Conservation (phyloP, 768 basidiomycete species). For the Pleurotus pulmonarius region DNA sequence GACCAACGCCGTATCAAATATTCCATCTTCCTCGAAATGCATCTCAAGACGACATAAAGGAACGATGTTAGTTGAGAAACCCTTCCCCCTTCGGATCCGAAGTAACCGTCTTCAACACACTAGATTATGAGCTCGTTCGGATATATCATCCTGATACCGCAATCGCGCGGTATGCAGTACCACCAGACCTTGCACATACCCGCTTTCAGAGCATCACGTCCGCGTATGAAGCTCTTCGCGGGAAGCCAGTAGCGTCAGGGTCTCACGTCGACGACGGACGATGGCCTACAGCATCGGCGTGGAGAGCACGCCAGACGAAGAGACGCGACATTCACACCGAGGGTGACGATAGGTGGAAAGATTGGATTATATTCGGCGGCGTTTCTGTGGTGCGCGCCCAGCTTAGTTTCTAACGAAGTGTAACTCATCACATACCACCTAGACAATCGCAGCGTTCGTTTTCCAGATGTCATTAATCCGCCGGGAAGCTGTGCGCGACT, state of each 20-base stretch:
- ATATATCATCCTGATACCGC: slow-evolving; percentile 69
- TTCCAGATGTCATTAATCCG: background rate
- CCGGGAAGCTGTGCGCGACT: background rate
- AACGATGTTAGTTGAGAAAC: slow-evolving; percentile 49
- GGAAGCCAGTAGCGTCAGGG: slow-evolving; percentile 22
- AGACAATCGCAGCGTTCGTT: background rate
- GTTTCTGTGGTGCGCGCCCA: slow-evolving; percentile 41
- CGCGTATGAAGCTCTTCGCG: slow-evolving; percentile 59
- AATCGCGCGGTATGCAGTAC: slow-evolving; percentile 28
- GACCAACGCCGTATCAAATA: slow-evolving; percentile 68
- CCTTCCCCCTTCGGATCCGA: too few species aligned
- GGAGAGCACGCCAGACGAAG: slow-evolving; percentile 11
- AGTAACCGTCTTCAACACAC: too few species aligned
- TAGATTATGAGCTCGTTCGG: slow-evolving; percentile 75
- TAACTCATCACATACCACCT: too few species aligned
- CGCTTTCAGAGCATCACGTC: slow-evolving; percentile 63
- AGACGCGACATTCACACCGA: slow-evolving; percentile 21
- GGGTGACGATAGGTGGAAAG: slow-evolving; percentile 44
- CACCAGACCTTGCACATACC: slow-evolving; percentile 44
- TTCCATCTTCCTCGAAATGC: slow-evolving; percentile 61
- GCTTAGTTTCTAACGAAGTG: background rate
- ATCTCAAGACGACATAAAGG: slow-evolving; percentile 59
- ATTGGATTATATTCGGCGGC: slow-evolving; percentile 42
- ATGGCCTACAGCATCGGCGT: slow-evolving; percentile 10
- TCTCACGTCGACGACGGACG: slow-evolving; percentile 12